Evolutionary conservation across 805 yeast species (phyloP), one percentile per base, ranked within the genome.

Genomic region (Huiozyma naganishii): DNA sequence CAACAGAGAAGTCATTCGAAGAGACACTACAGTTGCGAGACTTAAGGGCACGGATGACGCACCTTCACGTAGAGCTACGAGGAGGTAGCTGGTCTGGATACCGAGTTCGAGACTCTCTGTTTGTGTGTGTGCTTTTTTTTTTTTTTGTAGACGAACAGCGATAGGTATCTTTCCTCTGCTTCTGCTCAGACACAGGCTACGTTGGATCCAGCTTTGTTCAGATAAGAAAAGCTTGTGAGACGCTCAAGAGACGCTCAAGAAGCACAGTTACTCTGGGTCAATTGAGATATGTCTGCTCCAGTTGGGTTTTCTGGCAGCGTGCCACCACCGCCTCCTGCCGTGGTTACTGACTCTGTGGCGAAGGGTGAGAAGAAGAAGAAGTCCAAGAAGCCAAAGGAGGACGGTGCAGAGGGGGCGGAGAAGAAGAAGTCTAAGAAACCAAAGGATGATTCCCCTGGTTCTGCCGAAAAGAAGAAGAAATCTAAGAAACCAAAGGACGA

Each of bases 331-430:
- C 13, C 12, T 27, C 6, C 42, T 35, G 12, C 41, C 27, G 42
- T 8, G 7, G 13, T 11, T 34, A 37, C 1, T 27, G 39, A 29
- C 9, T 32, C 23, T 39, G 44, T 33, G 17, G 32, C 32, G 29
- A 41, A 44, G 27, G n/a, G 37, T 11, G 38, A 44, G 43, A 41
- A 37, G 41, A 41, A 41, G 27, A 44, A 44, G 38, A 34, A 12
- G 36, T 40, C 36, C 41, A 44, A 44, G 30, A 36, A 13, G 6
- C 37, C 37, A 29, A 36, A 40, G 13, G 37, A 36, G 13, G 32
- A 34, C n/a, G 32, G 29, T 9, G 23, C 32, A 23, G 37, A 30
- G 7, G 28, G n/a, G 29, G 41, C 36, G 12, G n/a, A 17, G 23
- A 42, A 45, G 32, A 37, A 32, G 10, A 39, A 45, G 36, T 38